Base-by-base conservation (phyloP, 257 asterid species). In the Ophiorrhiza pumila region DNA sequence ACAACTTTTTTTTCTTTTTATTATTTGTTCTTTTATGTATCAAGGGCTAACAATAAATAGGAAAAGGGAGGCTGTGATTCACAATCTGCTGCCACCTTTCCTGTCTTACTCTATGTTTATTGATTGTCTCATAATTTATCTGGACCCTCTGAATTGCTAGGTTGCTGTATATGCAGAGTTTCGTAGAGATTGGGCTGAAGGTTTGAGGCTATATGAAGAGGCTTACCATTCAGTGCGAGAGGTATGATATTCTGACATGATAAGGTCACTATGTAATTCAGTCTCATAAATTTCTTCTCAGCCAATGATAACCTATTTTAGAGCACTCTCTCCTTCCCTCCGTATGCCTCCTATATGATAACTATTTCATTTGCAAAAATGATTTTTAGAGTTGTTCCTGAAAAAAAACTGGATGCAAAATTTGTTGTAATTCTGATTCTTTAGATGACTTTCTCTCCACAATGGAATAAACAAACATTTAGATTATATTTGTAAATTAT, bases 91-190 rank as follows among this genome's bases (percentile, higher is more conserved):
- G 56, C 65, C 45, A 60, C 62, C 72, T 76, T 55, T 56, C 13
- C 72, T 43, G 67, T 32, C 69, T 53, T 65, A 78, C 71, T 42
- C 49, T 5, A 41, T 17, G 29, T 43, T 68, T 79, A 67, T 87
- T 63, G 58, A 66, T 20, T 73, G 68, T 80, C 83, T 83, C 78
- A 76, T 83, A 77, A 69, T 41, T 77, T 78, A 37, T 80, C 86
- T 85, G 72, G 77, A 81, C 83, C 80, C 73, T 81, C 80, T 85
- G 81, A 80, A 83, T 82, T 83, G 77, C 91, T 84, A 95, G 99
- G 99, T 87, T 85, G 99, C 96, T 86, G 89, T 90, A 77, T 92
- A 88, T 87, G 96, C 97, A 82, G 99, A 95, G 77, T 95, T 92
- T 76, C 90, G 97, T 52, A 85, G 97, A 82, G 99, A 95, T 79